These are phyloP conservation scores for Fusarium sp. DNA, from an alignment of 2,329 filamentous ascomycete genomes.

Conservation along the genomic window DNA sequence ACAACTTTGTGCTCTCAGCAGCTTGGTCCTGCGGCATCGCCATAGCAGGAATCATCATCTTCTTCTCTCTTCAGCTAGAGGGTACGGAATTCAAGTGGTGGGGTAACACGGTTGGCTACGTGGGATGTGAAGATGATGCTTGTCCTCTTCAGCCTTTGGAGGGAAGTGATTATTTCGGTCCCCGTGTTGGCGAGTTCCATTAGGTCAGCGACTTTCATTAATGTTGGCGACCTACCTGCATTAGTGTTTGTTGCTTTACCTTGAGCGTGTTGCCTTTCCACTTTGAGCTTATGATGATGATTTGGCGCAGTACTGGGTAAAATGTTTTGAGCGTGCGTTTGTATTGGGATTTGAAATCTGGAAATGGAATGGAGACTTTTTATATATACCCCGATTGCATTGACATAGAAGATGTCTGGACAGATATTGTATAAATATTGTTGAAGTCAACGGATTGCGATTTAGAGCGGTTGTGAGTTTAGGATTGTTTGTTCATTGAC, in stretches of 20 bases:
- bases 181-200: constrained; percentile 54
- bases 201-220: neutral
- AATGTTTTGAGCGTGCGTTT: constrained; percentile 42
- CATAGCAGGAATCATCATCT: constrained; percentile 64
- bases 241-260: no score
- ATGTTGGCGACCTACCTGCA: no score
- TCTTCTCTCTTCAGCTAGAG: constrained; percentile 63
- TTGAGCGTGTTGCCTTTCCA: neutral
- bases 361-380: constrained; percentile 32
- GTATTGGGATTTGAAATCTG: constrained; percentile 36
- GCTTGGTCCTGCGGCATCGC: constrained; percentile 63
- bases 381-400: constrained; percentile 45
- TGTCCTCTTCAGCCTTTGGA: constrained; percentile 53
- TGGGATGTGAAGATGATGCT: constrained; percentile 57
- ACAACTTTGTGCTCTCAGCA: constrained; percentile 66
- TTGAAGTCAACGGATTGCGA: constrained; percentile 3
- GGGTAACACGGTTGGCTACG: constrained; percentile 58
- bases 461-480: neutral
- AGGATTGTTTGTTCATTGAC: no score
- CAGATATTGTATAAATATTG: constrained; percentile 33
- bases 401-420: constrained; percentile 35
- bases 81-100: constrained; percentile 60
- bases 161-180: constrained; percentile 55
- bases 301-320: constrained; percentile 38
- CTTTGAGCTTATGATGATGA: constrained; percentile 20